Evolutionary conservation across 2,329 filamentous ascomycete species (phyloP), one percentile per base, ranked within the genome.

Genomic region (Knufia fluminis): DNA sequence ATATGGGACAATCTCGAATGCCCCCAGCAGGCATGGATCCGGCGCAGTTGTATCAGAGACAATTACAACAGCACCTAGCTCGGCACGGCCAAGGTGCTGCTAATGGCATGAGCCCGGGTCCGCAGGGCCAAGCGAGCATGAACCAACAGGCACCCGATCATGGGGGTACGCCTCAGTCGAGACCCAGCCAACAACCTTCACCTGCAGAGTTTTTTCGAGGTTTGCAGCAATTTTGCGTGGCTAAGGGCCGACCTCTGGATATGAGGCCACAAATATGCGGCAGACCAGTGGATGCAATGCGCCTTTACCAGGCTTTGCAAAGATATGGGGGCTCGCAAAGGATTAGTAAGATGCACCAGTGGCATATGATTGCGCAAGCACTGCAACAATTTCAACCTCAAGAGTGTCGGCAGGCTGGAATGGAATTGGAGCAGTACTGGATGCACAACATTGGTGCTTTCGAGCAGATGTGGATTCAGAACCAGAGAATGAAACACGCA

Each of bases 11-110:
- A 50, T 71, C 71, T 48, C 75, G 76, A 52, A 70, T 75, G 20
- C 67, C 70, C 50, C 62, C 60, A 39, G 74, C 78, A 58, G 74
- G 72, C 40, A 76, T 85, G 54, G 83, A 86, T 35, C 83, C 86
- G 60, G 82, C 88, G 56, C 84, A 88, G 60, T 77, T 80, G 50
- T 91, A 94, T 61, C 86, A 94, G 59, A 85, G 94, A 79, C 84
- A 86, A 53, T 68, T 94, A 46, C 86, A 94, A 53, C 79, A 83
- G 55, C 71, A 77, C 23, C 38, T 46, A 50, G 35, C 31, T 59
- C 65, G 71, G 55, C 40, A 50, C 17, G 31, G 20, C 17, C 45
- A 48, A 48, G 36, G 24, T 8, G 45, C 61, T 66, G 24, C 68
- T 69, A 50, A 65, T 68, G 60, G 67, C 23, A 49, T 49, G 46